A percentile compares a stretch with the other conserved stretches of the same genome.
Evolutionary conservation across 116 monocot species (phyloP).

Genomic region (Zostera marina): DNA sequence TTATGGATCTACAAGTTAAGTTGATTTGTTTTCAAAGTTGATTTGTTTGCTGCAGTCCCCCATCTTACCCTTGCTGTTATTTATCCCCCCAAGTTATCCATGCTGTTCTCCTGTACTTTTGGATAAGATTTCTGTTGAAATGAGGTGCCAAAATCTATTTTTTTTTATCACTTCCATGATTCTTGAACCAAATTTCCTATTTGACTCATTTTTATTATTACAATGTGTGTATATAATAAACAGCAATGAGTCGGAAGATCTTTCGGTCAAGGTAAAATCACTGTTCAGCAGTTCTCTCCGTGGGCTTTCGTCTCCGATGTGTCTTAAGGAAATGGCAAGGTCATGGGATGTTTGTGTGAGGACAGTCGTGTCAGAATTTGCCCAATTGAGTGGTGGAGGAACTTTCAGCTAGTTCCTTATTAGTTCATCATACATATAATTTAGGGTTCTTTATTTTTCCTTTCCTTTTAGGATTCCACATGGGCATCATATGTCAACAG

Average conservation of each 20-base stretch:
- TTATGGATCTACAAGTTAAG: neutral
- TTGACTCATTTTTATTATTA: neutral
- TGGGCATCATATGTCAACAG: too few relatives aligned
- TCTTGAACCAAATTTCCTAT: neutral
- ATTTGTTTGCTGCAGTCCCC: conserved; percentile 26
- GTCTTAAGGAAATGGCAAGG: conserved; percentile 41
- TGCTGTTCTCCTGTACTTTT: conserved; percentile 45
- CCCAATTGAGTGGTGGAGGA: conserved; percentile 50
- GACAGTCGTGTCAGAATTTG: conserved; percentile 47
- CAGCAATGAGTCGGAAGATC: conserved; percentile 41
- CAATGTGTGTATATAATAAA: neutral
- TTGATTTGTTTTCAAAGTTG: neutral
- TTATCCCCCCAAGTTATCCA: conserved; percentile 59
- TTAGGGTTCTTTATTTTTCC: too few relatives aligned
- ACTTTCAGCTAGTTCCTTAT: conserved; percentile 71
- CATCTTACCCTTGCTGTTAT: conserved; percentile 43
- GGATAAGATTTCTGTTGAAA: conserved; percentile 36
- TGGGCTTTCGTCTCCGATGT: conserved; percentile 45
- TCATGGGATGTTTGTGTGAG: conserved; percentile 59
- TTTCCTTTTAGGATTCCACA: too few relatives aligned
- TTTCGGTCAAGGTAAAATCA: conserved; percentile 35
- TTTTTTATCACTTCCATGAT: neutral
- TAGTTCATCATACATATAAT: too few relatives aligned
- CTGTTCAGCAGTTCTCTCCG: conserved; percentile 41
- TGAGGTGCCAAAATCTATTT: conserved; percentile 14